Evolutionary conservation across 2,329 filamentous ascomycete species (phyloP), one percentile per base, ranked within the genome.

Genomic region (Hysterium pulicare): DNA sequence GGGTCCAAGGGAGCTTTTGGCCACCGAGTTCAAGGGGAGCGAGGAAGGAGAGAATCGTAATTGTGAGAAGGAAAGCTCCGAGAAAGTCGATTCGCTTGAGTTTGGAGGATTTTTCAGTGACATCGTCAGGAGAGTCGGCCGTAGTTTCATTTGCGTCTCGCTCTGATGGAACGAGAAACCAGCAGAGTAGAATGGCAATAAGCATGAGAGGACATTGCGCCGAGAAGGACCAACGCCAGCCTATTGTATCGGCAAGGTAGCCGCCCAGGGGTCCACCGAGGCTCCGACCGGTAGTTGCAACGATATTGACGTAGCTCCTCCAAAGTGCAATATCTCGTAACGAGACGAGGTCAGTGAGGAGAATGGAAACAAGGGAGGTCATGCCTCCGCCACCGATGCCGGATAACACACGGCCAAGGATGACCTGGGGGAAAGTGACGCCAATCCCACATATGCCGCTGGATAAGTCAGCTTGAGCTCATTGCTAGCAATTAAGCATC

Each of bases 341-440:
- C 0, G 74, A 71, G 3, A 77, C 71, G 6, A 77, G 62, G 46
- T 77, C 75, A 20, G 37, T 40, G n/a, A 87, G 64, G 33, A 88
- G 64, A 41, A 87, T 86, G 36, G 74, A 77, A 19, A 83, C 79
- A 31, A 87, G 78, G 0, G 80, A 79, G 32, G 79, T 82, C 78
- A 88, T 84, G 9, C 84, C 85, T 3, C 81, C 83, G 16, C 83
- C 82, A 3, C 84, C 85, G 37, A 86, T 75, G 2, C 79, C 79
- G 53, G 76, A 74, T 41, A 81, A 74, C 3, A 77, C 72, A 59
- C 86, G 74, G 2, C 81, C 82, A 37, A 53, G 17, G 17, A 62
- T 60, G 2, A 53, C 19, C n/a, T 47, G 40, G 13, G n/a, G 34
- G 45, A 53, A 50, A 6, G 41, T 40, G 13, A 13, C 41, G 20